Evolutionary conservation across 495 filamentous ascomycete species (phyloP).

Genomic region (Aspergillus conjunctus): DNA sequence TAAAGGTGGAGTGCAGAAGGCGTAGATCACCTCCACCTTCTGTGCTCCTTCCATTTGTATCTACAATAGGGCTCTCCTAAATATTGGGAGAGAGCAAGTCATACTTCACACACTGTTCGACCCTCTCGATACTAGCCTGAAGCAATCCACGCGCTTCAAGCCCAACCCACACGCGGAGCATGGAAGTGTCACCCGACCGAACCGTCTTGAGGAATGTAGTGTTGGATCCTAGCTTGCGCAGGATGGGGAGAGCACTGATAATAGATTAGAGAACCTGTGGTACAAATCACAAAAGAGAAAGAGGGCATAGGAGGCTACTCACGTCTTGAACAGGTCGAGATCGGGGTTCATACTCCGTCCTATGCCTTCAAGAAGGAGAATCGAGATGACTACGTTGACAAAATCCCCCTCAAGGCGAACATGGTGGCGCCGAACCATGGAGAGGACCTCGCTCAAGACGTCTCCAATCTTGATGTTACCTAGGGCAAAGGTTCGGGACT

Average conservation of each 20-base stretch:
- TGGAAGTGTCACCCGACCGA: constrained; percentile 76
- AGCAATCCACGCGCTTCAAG: constrained; percentile 86
- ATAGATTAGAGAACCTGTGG: not conserved
- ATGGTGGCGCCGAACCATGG: constrained; percentile 91
- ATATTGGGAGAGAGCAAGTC: constrained; percentile 82
- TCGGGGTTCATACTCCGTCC: constrained; percentile 83
- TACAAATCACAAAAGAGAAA: not conserved
- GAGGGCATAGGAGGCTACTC: constrained; percentile 25
- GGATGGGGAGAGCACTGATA: constrained; percentile 80
- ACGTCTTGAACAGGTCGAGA: constrained; percentile 85
- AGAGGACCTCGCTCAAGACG: constrained; percentile 83
- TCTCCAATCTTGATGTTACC: constrained; percentile 97
- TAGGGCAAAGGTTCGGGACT: constrained; percentile 84
- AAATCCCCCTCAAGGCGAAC: constrained; percentile 97
- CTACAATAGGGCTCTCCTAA: constrained; percentile 35
- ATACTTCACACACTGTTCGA: constrained; percentile 83
- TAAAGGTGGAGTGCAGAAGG: too few relatives aligned
- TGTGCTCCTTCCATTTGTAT: too few relatives aligned
- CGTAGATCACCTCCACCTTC: too few relatives aligned
- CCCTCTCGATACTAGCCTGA: constrained; percentile 84
- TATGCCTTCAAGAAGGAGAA: constrained; percentile 92
- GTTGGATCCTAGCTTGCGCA: constrained; percentile 81
- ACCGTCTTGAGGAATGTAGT: constrained; percentile 49
- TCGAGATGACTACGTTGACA: constrained; percentile 96
- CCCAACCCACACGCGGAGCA: constrained; percentile 92